Evolutionary conservation across 495 filamentous ascomycete species (phyloP).

Genomic region (Elaphomyces granulatus): DNA sequence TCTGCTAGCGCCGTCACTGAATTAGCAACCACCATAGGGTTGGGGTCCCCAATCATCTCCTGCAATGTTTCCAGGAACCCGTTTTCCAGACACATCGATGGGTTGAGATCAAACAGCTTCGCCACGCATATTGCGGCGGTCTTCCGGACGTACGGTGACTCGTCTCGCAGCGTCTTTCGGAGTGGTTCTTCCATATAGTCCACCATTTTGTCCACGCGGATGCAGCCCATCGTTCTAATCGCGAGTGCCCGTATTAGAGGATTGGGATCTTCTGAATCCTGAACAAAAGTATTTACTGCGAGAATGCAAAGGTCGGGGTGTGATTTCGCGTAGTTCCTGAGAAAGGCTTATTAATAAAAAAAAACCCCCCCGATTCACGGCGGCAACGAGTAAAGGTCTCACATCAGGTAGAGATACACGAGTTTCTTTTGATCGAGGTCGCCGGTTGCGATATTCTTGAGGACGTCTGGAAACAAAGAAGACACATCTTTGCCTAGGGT

Average conservation of each 20-base stretch:
- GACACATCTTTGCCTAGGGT: constrained; percentile 98
- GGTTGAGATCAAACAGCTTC: constrained; percentile 93
- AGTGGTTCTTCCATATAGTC: constrained; percentile 99
- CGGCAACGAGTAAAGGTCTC: constrained; percentile 17
- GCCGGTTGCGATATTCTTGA: constrained; percentile 94
- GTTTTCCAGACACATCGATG: constrained; percentile 84
- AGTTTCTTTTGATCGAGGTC: constrained; percentile 99
- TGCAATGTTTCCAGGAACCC: constrained; percentile 93
- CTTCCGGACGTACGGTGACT: constrained; percentile 96
- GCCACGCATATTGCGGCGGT: constrained; percentile 96
- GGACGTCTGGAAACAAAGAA: constrained; percentile 88
- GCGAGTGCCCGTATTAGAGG: constrained; percentile 88
- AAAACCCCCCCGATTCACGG: no score
- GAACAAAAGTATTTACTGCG: constrained; percentile 97
- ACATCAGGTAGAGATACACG: constrained; percentile 98
- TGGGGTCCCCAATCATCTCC: constrained; percentile 92
- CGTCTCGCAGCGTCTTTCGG: constrained; percentile 89
- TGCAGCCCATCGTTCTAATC: constrained; percentile 98
- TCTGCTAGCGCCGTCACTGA: constrained; percentile 86
- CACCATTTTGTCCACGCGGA: constrained; percentile 97
- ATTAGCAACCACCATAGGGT: constrained; percentile 98
- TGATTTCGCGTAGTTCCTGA: constrained; percentile 98
- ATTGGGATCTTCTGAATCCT: constrained; percentile 98
- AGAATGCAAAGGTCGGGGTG: constrained; percentile 98
- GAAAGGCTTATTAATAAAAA: not conserved